These are phyloP conservation scores for Alternaria conjuncta DNA, from an alignment of 2,329 filamentous ascomycete species.

Conservation along the genomic window DNA sequence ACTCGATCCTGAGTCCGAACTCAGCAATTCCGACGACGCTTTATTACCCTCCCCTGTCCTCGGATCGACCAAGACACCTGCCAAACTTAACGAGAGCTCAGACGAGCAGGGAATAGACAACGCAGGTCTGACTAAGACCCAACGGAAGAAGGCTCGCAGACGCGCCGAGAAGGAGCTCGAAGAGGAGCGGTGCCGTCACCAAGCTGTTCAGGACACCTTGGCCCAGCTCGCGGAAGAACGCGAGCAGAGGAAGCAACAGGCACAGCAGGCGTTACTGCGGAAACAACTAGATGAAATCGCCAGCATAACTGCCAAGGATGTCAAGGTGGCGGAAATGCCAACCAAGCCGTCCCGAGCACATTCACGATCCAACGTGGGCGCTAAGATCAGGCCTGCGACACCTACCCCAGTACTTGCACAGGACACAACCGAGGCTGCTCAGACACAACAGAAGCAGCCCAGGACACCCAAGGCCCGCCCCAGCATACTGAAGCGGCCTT, in stretches of 20 bases:
- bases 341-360: slow-evolving; percentile 13
- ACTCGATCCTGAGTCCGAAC: slow-evolving; percentile 35
- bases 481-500: slow-evolving; percentile 14
- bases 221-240: slow-evolving; percentile 12
- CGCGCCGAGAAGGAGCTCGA: slow-evolving; percentile 28
- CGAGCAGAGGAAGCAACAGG: slow-evolving; percentile 3
- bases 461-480: slow-evolving; percentile 20
- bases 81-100: background rate
- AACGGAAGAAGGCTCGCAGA: slow-evolving; percentile 35
- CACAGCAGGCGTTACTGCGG: background rate
- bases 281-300: slow-evolving; percentile 1
- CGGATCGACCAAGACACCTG: background rate
- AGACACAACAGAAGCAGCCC: slow-evolving; percentile 15
- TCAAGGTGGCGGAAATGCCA: slow-evolving; percentile 1
- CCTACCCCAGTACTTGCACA: slow-evolving; percentile 4
- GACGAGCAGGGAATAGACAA: background rate
- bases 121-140: slow-evolving; percentile 29
- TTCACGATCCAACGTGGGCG: slow-evolving; percentile 37
- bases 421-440: background rate
- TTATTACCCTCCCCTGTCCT: slow-evolving; percentile 27
- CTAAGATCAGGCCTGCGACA: slow-evolving; percentile 33
- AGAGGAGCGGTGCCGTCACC: slow-evolving; percentile 13
- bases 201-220: slow-evolving; percentile 14
- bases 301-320: background rate
- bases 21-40: slow-evolving; percentile 55